Evolutionary conservation across 495 filamentous ascomycete species (phyloP), one percentile per base, ranked within the genome.

Genomic region (Podospora bellae-mahoneyi): DNA sequence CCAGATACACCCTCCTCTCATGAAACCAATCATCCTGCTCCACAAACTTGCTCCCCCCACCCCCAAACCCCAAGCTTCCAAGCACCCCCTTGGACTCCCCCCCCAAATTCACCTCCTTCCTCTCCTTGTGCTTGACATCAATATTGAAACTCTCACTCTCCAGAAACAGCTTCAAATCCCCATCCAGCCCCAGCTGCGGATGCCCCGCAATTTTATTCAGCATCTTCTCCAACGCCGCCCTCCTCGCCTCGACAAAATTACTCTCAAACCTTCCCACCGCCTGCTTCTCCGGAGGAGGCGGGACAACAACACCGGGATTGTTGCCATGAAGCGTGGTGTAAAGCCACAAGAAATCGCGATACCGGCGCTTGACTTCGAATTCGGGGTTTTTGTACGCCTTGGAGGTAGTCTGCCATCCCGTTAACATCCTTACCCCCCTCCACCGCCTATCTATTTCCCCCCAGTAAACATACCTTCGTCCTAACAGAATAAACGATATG

Each of bases 11-110:
- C 72, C 88, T 90, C 58, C 96, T 93, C 69, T 99, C 96, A 74
- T 97, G 96, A 83, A 98, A 98, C 94, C 94, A 99, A 78, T 99
- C 95, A 79, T 99, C 95, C 73, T 97, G 96, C 76, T 99, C 95
- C 56, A 98, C 90, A 79, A 98, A 99, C 78, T 99, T 99, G 61
- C 80, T 83, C 34, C 89, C 86, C 26, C 84, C 79, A 28, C 93
- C 92, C 65, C 82, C 87, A 55, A 97, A 88, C 20, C 92, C 92
- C 65, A 97, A 85, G 16, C 89, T 89, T 72, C 94, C 90, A 66
- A 97, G 85, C 84, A 98, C 89, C 64, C 95, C 92, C 82, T 97
- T 97, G 80, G 87, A 95, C 79, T 97, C 95, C 59, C 88, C 89
- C 59, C 88, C 89, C 3, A 96, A 83, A 68, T 88, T 88, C 2